Conservation (phyloP, 306 rosid species). For the Begonia fuchsioides region DNA sequence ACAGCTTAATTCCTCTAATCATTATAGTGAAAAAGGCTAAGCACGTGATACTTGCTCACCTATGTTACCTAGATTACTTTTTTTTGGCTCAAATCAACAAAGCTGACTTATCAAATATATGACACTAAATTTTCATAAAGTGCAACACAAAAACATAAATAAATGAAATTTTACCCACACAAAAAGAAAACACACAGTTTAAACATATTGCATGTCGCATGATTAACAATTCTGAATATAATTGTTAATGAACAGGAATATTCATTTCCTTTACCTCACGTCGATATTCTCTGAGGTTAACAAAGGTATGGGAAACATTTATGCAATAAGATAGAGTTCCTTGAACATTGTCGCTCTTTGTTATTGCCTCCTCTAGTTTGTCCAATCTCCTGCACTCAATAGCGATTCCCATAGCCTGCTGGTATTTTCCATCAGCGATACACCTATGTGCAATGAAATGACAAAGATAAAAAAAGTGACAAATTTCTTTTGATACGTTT, state of each 20-base stretch:
- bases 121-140: too few species aligned
- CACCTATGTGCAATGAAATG: constrained; percentile 37
- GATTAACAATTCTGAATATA: too few species aligned
- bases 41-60: too few species aligned
- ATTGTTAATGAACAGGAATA: neutral
- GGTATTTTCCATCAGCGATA: constrained; percentile 80
- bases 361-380: constrained; percentile 96
- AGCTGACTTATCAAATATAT: too few species aligned
- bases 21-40: too few species aligned
- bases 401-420: constrained; percentile 97
- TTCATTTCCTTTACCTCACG: constrained; percentile 48
- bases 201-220: too few species aligned
- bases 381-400: constrained; percentile 96
- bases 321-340: constrained; percentile 93
- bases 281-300: constrained; percentile 87
- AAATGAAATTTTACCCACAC: too few species aligned
- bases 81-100: too few species aligned
- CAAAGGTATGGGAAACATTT: constrained; percentile 75
- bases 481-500: neutral
- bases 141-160: too few species aligned
- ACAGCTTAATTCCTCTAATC: too few species aligned
- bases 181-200: too few species aligned
- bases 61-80: too few species aligned
- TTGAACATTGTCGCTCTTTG: constrained; percentile 80
- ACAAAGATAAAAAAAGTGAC: constrained; percentile 3